These are phyloP conservation scores for Dittrichia graveolens DNA, from an alignment of 129 eudicot species.

Conservation along the genomic window DNA sequence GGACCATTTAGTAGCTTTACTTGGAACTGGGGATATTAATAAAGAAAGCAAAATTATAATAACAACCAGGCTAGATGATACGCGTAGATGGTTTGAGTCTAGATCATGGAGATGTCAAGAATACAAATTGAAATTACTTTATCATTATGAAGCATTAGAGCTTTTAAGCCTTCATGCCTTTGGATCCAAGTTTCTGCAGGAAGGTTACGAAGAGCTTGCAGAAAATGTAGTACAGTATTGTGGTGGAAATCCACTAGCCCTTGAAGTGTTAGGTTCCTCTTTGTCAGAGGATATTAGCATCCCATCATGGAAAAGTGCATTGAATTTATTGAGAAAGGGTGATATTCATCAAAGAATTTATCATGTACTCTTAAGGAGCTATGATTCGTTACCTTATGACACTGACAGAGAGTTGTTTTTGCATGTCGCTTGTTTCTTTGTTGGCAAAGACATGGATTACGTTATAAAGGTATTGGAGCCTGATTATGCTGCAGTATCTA, in stretches of 20 bases:
- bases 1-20: not conserved
- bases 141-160: not conserved
- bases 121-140: not conserved
- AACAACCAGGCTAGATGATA: not conserved
- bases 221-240: not conserved
- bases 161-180: constrained; percentile 12
- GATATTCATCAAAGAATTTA: not conserved
- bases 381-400: not conserved
- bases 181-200: not conserved
- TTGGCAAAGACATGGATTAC: no score
- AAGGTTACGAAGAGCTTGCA: not conserved
- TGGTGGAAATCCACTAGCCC: constrained; percentile 19
- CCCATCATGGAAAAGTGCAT: not conserved
- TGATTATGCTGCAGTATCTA: no score
- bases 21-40: not conserved
- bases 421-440: no score
- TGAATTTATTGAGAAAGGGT: not conserved
- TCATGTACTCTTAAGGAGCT: not conserved
- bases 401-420: no score
- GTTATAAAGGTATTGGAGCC: no score
- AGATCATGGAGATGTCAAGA: constrained; percentile 3
- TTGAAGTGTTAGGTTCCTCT: constrained; percentile 7
- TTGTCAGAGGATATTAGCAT: not conserved
- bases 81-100: constrained; percentile 3
- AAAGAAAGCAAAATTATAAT: constrained; percentile 7